Evolutionary conservation across 2,329 filamentous ascomycete genomes (phyloP).

Genomic region (Pseudocercospora fuligena): DNA sequence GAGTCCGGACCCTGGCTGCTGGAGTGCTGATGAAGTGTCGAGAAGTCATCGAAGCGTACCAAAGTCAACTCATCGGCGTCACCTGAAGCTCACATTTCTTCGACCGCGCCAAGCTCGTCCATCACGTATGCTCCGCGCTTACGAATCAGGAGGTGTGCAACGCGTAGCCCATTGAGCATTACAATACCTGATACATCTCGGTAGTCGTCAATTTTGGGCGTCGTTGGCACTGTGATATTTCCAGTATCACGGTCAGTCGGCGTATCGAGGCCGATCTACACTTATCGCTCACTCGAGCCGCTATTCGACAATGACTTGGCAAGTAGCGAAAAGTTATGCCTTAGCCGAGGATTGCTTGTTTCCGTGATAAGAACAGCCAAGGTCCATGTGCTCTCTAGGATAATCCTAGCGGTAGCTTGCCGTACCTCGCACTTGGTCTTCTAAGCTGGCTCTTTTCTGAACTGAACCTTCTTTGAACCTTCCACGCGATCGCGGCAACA

Average conservation of each 20-base stretch:
- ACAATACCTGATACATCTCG: neutral
- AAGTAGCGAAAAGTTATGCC: neutral
- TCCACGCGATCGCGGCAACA: neutral
- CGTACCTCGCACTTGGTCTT: neutral
- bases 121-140: neutral
- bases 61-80: conserved; percentile 67
- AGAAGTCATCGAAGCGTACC: conserved; percentile 82
- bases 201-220: neutral
- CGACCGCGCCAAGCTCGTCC: neutral
- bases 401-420: neutral
- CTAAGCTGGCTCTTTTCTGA: neutral
- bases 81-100: neutral
- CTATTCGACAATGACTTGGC: neutral
- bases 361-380: neutral
- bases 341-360: conserved; percentile 5
- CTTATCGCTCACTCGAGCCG: neutral
- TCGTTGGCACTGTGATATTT: neutral
- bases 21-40: conserved; percentile 76
- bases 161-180: neutral
- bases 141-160: neutral
- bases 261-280: neutral
- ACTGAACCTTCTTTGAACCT: conserved; percentile 5
- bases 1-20: conserved; percentile 77
- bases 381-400: neutral
- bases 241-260: neutral